Conservation (phyloP, 495 filamentous ascomycete species). For the Neurospora sp. region DNA sequence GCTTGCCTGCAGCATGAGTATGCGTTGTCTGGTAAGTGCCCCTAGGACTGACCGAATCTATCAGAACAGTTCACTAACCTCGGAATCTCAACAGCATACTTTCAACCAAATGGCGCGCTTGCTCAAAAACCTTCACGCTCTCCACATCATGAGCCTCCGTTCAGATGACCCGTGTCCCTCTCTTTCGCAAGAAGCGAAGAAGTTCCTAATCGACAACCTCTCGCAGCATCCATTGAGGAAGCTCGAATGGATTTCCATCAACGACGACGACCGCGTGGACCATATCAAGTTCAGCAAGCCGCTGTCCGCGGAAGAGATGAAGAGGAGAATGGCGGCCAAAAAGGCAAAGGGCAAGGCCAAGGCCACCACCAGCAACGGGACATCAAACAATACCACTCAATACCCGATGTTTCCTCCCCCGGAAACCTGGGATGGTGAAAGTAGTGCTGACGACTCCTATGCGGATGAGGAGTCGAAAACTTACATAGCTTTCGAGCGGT, state of each 20-base stretch:
- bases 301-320: slow-evolving; percentile 5
- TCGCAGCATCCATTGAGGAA: slow-evolving; percentile 38
- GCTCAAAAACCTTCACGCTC: slow-evolving; percentile 36
- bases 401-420: slow-evolving; percentile 13
- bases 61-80: not conserved
- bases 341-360: slow-evolving; percentile 16
- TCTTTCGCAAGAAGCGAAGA: slow-evolving; percentile 38
- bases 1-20: slow-evolving; percentile 41
- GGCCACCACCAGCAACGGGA: not conserved
- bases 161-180: slow-evolving; percentile 39
- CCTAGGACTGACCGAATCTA: not conserved
- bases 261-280: slow-evolving; percentile 31
- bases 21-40: slow-evolving; percentile 39
- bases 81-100: slow-evolving; percentile 30
- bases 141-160: slow-evolving; percentile 43
- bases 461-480: slow-evolving; percentile 14
- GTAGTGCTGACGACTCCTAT: slow-evolving; percentile 22
- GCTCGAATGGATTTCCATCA: slow-evolving; percentile 44
- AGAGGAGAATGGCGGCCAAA: not conserved
- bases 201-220: slow-evolving; percentile 44
- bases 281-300: slow-evolving; percentile 20
- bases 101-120: slow-evolving; percentile 41
- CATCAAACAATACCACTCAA: not conserved
- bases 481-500: slow-evolving; percentile 13
- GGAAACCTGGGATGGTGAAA: slow-evolving; percentile 12